Evolutionary conservation across 805 yeast genomes (phyloP).

Genomic region (Phaffomyces thermotolerans): DNA sequence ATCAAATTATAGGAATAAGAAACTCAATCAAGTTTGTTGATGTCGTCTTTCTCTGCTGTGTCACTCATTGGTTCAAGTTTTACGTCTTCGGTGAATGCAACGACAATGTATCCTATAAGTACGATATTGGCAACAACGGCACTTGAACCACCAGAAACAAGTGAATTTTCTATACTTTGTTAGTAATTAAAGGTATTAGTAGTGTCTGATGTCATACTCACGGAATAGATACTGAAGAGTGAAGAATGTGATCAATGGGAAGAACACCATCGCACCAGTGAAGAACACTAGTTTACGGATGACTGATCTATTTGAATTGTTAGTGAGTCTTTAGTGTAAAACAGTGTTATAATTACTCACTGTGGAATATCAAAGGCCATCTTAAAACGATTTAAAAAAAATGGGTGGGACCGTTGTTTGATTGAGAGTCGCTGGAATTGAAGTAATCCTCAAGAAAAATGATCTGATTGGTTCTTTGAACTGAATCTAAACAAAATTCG

Average conservation of each 20-base stretch:
- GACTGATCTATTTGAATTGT: constrained; percentile 39
- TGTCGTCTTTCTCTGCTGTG: constrained; percentile 30
- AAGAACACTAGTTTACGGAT: constrained; percentile 61
- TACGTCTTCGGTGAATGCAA: constrained; percentile 64
- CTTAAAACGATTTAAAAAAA: neutral
- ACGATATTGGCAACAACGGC: constrained; percentile 72
- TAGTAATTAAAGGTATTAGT: constrained; percentile 17
- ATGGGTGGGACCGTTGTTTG: too few relatives aligned
- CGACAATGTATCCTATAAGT: constrained; percentile 62
- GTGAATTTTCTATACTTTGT: constrained; percentile 34
- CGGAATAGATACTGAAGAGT: constrained; percentile 33
- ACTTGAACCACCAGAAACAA: constrained; percentile 73
- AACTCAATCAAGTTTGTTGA: constrained; percentile 22
- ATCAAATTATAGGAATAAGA: neutral
- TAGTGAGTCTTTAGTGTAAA: neutral
- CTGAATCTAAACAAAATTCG: too few relatives aligned
- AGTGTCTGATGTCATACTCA: constrained; percentile 6
- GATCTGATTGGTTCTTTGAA: too few relatives aligned
- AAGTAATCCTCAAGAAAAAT: too few relatives aligned
- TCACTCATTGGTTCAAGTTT: constrained; percentile 19
- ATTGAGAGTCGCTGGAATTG: too few relatives aligned
- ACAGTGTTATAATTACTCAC: constrained; percentile 11
- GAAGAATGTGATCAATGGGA: constrained; percentile 63
- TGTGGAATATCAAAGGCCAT: constrained; percentile 24
- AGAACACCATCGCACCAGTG: constrained; percentile 68